These are phyloP conservation scores for Diaporthe ilicicola DNA, from an alignment of 2,329 filamentous ascomycete genomes.

Conservation along the genomic window DNA sequence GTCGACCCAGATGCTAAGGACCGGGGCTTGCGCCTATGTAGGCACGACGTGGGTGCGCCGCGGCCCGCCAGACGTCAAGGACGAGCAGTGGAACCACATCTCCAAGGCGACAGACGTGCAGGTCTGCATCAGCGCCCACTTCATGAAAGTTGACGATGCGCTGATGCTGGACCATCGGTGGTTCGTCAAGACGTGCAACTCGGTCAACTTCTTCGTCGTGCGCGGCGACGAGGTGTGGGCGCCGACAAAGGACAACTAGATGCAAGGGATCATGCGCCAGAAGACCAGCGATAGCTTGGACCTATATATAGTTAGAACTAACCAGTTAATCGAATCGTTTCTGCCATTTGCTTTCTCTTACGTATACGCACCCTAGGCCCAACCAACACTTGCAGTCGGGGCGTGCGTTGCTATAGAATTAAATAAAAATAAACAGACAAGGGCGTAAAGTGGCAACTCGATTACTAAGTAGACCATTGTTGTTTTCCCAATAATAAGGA, in stretches of 20 bases:
- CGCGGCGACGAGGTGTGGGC: background rate
- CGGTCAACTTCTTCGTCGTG: background rate
- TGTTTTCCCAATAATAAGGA: background rate
- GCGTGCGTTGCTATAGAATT: background rate
- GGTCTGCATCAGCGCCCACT: background rate
- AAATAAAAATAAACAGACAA: background rate
- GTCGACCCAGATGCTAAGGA: background rate
- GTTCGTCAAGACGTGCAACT: background rate
- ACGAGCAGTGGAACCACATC: conserved; percentile 9
- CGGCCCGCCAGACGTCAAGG: background rate
- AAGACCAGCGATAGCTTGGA: background rate
- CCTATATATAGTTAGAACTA: too few relatives aligned
- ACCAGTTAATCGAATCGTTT: too few relatives aligned
- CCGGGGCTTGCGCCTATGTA: background rate
- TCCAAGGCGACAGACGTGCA: background rate
- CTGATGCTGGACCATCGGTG: background rate
- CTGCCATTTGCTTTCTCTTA: background rate
- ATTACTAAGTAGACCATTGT: background rate
- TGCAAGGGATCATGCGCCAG: background rate
- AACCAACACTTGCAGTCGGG: too few relatives aligned
- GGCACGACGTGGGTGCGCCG: background rate
- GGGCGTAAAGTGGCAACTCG: background rate
- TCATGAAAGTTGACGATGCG: background rate
- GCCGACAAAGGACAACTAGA: conserved; percentile 8
- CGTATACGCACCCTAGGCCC: too few relatives aligned